Conservation (phyloP, 1,284 basidiomycete genomes). For the Malassezia equina region DNA sequence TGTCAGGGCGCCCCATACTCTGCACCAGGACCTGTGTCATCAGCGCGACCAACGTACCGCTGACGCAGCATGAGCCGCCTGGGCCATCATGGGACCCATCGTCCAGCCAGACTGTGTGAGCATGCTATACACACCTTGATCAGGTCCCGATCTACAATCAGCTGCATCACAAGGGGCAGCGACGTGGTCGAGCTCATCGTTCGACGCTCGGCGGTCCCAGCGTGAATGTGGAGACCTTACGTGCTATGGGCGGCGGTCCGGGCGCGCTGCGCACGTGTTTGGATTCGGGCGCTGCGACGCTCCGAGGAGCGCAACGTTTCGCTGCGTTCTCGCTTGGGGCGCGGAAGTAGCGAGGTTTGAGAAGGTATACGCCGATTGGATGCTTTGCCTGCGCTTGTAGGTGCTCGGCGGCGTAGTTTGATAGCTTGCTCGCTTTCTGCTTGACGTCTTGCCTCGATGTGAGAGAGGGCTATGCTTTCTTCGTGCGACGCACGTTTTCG, state of each 20-base stretch:
- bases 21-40: constrained; percentile 4
- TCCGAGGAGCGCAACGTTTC: background rate
- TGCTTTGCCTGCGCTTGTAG: background rate
- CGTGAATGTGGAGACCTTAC: background rate
- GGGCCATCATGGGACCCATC: constrained; percentile 56
- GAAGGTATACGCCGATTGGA: background rate
- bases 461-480: background rate
- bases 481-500: background rate
- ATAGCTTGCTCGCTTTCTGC: background rate
- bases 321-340: background rate
- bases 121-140: constrained; percentile 13
- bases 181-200: background rate
- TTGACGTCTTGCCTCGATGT: background rate
- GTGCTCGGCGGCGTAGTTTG: background rate
- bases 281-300: background rate
- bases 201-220: background rate
- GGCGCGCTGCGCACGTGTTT: background rate
- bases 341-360: constrained; percentile 7
- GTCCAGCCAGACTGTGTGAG: constrained; percentile 53
- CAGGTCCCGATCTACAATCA: constrained; percentile 31
- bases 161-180: constrained; percentile 42
- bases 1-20: background rate
- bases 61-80: constrained; percentile 54
- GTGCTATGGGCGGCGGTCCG: background rate
- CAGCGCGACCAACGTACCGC: constrained; percentile 33